A percentile compares a stretch with the other conserved stretches of the same genome.
These are phyloP conservation scores for Firmiana major DNA, from an alignment of 345 rosid species.

Conservation along the genomic window DNA sequence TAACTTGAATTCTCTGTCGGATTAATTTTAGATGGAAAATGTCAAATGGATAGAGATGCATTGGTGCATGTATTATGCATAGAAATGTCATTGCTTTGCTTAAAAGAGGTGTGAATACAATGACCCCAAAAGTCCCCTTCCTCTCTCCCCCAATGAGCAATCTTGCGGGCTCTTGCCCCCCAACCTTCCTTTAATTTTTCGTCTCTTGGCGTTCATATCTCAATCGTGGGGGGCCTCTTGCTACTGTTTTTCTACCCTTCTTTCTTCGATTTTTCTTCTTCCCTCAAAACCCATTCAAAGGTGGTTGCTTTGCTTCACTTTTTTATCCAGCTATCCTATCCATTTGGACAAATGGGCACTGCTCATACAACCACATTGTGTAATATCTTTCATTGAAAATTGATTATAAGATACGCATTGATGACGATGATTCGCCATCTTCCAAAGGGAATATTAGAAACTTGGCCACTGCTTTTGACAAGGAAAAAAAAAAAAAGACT, in stretches of 20 bases:
- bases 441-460: slow-evolving; percentile 25
- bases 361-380: slow-evolving; percentile 8
- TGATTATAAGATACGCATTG: slow-evolving; percentile 16
- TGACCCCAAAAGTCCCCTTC: slow-evolving; percentile 1
- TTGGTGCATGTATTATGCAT: neutral
- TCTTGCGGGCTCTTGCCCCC: neutral
- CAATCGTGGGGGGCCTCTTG: slow-evolving; percentile 28
- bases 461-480: slow-evolving; percentile 7
- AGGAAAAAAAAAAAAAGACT: neutral
- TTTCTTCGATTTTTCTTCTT: neutral
- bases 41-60: neutral
- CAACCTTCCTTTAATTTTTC: neutral
- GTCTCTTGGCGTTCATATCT: slow-evolving; percentile 22
- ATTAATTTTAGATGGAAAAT: slow-evolving; percentile 17
- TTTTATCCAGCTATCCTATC: neutral
- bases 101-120: slow-evolving; percentile 33
- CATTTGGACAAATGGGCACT: neutral
- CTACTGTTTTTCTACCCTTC: neutral
- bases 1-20: slow-evolving; percentile 11
- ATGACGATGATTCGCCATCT: slow-evolving; percentile 26
- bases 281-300: slow-evolving; percentile 16
- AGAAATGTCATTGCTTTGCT: slow-evolving; percentile 17
- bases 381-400: slow-evolving; percentile 7
- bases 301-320: slow-evolving; percentile 11
- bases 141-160: neutral